Percentiles rank a stretch among this genome's conserved stretches.
phyloP scores from a whole-genome alignment of 768 basidiomycete species.

The Suillus fuscotomentosus region DNA sequence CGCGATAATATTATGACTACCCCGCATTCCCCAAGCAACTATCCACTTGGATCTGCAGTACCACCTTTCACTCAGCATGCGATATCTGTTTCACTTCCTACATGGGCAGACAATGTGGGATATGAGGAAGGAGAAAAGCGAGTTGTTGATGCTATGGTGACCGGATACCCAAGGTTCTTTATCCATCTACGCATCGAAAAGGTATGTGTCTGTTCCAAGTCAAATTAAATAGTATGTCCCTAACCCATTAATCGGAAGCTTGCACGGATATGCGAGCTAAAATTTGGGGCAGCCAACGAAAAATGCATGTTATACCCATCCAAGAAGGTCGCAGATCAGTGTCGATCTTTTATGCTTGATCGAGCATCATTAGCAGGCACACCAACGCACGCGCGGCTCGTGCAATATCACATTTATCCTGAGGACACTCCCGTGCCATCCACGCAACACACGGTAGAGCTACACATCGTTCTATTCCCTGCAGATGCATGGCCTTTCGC shows the following conservation, averaged over 20 bases:
- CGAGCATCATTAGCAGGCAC: conserved; percentile 44
- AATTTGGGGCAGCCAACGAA: conserved; percentile 73
- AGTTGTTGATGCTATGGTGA: conserved; percentile 75
- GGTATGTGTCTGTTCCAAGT: conserved; percentile 43
- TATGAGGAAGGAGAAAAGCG: conserved; percentile 90
- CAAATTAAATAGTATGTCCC: neutral
- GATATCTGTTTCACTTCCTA: conserved; percentile 93
- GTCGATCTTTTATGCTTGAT: conserved; percentile 67
- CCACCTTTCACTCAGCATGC: conserved; percentile 81
- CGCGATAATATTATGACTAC: conserved; percentile 8
- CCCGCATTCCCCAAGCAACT: conserved; percentile 3
- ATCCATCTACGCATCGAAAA: conserved; percentile 83
- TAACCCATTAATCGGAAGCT: conserved; percentile 49
- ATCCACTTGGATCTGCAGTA: conserved; percentile 47
- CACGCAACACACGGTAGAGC: conserved; percentile 37
- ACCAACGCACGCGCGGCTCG: conserved; percentile 50
- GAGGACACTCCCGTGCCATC: conserved; percentile 38
- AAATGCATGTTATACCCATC: conserved; percentile 79
- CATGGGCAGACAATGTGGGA: conserved; percentile 86
- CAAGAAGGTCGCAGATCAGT: conserved; percentile 67
- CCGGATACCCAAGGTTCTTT: conserved; percentile 95
- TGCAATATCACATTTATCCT: conserved; percentile 71
- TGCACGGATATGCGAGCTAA: conserved; percentile 69
- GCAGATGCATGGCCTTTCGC: conserved; percentile 58
- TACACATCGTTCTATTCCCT: conserved; percentile 84